phyloP scores from a whole-genome alignment of 1,139 yeast species.

The Kodamaea anthophila region DNA sequence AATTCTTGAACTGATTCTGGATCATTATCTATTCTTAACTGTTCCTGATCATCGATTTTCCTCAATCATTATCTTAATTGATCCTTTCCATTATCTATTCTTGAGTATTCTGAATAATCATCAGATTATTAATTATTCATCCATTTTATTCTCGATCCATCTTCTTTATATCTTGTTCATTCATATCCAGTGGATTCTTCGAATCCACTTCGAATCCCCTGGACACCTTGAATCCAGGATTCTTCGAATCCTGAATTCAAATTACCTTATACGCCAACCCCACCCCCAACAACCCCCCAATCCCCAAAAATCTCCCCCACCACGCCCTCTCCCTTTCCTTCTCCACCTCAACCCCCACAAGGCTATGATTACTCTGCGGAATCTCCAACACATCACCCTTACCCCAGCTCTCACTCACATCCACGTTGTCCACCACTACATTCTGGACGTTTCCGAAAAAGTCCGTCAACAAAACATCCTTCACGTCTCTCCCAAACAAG shows the following conservation, averaged over 20 bases:
- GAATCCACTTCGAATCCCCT: background rate
- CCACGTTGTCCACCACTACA: conserved; percentile 60
- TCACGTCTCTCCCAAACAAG: conserved; percentile 59
- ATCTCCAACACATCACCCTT: conserved; percentile 30
- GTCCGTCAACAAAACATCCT: conserved; percentile 77
- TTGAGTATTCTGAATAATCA: too few relatives aligned
- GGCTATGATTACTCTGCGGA: too few relatives aligned
- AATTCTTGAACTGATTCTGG: too few relatives aligned
- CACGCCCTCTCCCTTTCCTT: background rate
- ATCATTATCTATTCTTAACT: too few relatives aligned
- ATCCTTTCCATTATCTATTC: too few relatives aligned
- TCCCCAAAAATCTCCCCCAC: conserved; percentile 1
- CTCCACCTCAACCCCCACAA: too few relatives aligned
- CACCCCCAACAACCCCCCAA: conserved; percentile 3
- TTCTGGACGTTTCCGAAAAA: conserved; percentile 93
- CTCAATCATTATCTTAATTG: too few relatives aligned
- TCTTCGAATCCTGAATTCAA: conserved; percentile 3
- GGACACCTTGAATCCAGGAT: background rate
- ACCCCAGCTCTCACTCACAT: too few relatives aligned
- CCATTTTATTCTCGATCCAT: too few relatives aligned
- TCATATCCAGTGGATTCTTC: background rate
- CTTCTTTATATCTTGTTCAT: background rate
- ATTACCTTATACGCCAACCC: conserved; percentile 4
- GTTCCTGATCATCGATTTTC: too few relatives aligned
- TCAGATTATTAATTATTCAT: too few relatives aligned